Conservation (phyloP, 2,329 filamentous ascomycete genomes). For the Beauveria pseudobassiana region DNA sequence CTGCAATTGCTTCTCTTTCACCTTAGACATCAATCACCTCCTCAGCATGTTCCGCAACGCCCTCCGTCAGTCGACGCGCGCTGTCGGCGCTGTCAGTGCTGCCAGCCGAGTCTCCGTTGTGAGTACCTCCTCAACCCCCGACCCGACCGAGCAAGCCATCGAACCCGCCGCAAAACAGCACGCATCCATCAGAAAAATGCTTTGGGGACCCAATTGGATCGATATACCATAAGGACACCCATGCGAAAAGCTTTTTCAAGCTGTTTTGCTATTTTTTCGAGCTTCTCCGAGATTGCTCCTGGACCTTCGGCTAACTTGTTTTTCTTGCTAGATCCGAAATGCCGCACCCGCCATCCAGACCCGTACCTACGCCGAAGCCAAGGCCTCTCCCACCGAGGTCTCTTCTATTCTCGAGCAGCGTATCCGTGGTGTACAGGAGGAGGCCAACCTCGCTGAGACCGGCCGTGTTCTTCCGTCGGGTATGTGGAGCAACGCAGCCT, state of each 20-base stretch:
- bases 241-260: constrained; percentile 27
- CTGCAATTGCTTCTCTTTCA: constrained; percentile 55
- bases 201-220: constrained; percentile 30
- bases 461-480: constrained; percentile 98
- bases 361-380: constrained; percentile 90
- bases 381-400: constrained; percentile 94
- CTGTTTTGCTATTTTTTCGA: constrained; percentile 19
- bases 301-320: constrained; percentile 48
- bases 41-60: constrained; percentile 92
- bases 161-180: constrained; percentile 29
- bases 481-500: constrained; percentile 48
- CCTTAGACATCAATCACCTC: constrained; percentile 46
- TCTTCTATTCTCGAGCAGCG: constrained; percentile 99
- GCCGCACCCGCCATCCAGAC: constrained; percentile 71
- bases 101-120: constrained; percentile 87
- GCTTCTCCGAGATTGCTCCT: constrained; percentile 17
- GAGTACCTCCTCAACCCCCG: constrained; percentile 54
- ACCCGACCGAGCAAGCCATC: constrained; percentile 36
- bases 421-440: constrained; percentile 97
- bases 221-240: constrained; percentile 14
- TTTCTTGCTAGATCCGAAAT: constrained; percentile 63
- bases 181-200: constrained; percentile 24
- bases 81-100: constrained; percentile 88
- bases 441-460: constrained; percentile 93
- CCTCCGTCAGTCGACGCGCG: constrained; percentile 92